Evolutionary conservation across 2,329 filamentous ascomycete species (phyloP).

Genomic region (Colletotrichum liriopes): DNA sequence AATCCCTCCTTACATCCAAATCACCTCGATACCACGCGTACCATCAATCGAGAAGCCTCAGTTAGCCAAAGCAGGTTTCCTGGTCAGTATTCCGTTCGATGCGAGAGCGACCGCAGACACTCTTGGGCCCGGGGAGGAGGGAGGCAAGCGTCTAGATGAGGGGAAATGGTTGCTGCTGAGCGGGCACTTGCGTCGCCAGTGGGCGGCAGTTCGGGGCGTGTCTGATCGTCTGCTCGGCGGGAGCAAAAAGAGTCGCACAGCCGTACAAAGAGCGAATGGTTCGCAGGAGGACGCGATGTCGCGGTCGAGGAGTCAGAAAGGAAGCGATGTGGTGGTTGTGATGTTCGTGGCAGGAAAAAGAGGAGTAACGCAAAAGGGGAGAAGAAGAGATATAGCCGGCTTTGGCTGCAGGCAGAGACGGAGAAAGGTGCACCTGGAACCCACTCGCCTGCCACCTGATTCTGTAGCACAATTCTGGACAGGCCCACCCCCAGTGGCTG

Average conservation of each 20-base stretch:
- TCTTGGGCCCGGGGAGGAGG: neutral
- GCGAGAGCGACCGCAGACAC: neutral
- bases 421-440: slow-evolving; percentile 31
- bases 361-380: slow-evolving; percentile 36
- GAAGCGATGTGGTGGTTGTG: slow-evolving; percentile 14
- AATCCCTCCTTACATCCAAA: slow-evolving; percentile 44
- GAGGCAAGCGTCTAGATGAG: neutral
- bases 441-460: slow-evolving; percentile 39
- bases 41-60: slow-evolving; percentile 43
- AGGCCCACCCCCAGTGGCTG: neutral
- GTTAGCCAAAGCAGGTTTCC: slow-evolving; percentile 34
- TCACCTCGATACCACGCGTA: slow-evolving; percentile 44
- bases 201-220: neutral
- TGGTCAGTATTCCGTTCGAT: slow-evolving; percentile 30
- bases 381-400: slow-evolving; percentile 34
- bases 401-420: slow-evolving; percentile 32
- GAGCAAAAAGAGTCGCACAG: slow-evolving; percentile 4
- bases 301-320: slow-evolving; percentile 17
- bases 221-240: slow-evolving; percentile 13
- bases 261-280: neutral
- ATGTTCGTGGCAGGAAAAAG: slow-evolving; percentile 38
- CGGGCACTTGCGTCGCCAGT: slow-evolving; percentile 41
- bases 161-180: slow-evolving; percentile 17
- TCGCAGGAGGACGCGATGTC: slow-evolving; percentile 1
- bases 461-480: slow-evolving; percentile 32